Conservation (phyloP, 768 basidiomycete genomes). For the Boletus vinaceobasis region DNA sequence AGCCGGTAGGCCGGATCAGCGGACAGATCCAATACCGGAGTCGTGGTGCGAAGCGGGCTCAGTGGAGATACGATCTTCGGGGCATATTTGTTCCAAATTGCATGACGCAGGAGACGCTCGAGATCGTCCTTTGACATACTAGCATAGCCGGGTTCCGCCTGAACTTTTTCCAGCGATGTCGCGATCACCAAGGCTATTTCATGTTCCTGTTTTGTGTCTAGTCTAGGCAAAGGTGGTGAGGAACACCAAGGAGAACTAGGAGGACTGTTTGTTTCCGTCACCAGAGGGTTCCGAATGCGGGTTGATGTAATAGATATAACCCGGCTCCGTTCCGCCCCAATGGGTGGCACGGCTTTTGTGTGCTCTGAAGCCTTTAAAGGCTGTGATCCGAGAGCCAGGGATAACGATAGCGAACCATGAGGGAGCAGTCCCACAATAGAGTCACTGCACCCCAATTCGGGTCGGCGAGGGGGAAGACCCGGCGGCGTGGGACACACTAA, state of each 20-base stretch:
- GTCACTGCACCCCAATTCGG: conserved; percentile 7
- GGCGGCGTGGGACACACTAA: conserved; percentile 16
- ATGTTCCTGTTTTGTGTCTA: conserved; percentile 4
- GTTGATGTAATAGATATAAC: conserved; percentile 19
- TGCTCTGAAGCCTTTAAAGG: conserved; percentile 20
- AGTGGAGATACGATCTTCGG: conserved; percentile 30
- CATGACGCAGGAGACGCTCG: conserved; percentile 25
- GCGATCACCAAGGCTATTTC: neutral
- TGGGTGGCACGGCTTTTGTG: conserved; percentile 23
- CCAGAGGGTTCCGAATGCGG: neutral
- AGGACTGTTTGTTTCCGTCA: neutral
- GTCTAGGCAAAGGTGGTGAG: conserved; percentile 4
- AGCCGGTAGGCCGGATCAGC: conserved; percentile 13
- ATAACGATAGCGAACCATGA: conserved; percentile 17
- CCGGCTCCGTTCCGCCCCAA: conserved; percentile 30
- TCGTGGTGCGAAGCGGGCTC: conserved; percentile 27
- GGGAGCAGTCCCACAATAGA: conserved; percentile 4
- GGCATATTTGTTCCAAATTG: conserved; percentile 23
- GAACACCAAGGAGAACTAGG: conserved; percentile 7
- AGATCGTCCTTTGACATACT: conserved; percentile 19
- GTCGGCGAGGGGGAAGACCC: conserved; percentile 15
- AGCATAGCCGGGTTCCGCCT: neutral
- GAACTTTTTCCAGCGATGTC: neutral
- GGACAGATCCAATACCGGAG: conserved; percentile 11
- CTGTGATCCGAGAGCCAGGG: conserved; percentile 27